Base-by-base conservation (phyloP, 805 yeast species). In the Saturnispora diversa region DNA sequence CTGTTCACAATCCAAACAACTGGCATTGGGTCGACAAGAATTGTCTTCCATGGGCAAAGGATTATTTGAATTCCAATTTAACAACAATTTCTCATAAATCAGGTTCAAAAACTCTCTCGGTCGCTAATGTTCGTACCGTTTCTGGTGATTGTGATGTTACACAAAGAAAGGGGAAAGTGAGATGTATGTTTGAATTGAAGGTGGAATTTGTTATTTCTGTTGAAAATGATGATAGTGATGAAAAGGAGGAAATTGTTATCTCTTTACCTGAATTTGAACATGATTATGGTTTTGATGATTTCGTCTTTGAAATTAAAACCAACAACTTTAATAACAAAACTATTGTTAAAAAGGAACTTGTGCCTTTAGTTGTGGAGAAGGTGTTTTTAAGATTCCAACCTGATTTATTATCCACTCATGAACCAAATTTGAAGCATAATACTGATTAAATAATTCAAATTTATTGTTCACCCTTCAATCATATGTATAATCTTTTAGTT, bases 1-100 rank as follows among this genome's bases (percentile, higher is more conserved):
- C 54, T 30, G 87, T 90, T 29, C 83, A 87, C 66, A 90, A 90
- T 70, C 97, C 97, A 25, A 90, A 92, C 63, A 90, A 90, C 68
- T 90, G 98, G 98, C 98, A 90, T 70, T 90, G 98, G 98, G 95
- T 90, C 47, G 97, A 90, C 64, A 90, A 88, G 64, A 90, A 90
- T 69, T 90, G 97, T 65, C 71, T 92, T 40, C 77, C 75, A 45
- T 90, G 98, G 98, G 74, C 96, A 19, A 78, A 76, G 50, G 67
- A 71, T 26, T 92, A 90, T 58, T 81, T 90, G 56, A 62, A 65
- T 21, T 72, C 76, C 31, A 72, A 75, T 32, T 64, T 86, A 42
- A 63, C 66, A 5, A 79, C 78, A 1, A 48, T 78, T 28, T 44
- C 61, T 3, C 73, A 54, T 6, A 39, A 47, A 2, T 53, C 62